Conservation (phyloP, 306 rosid genomes). For the Trifolium pratense region DNA sequence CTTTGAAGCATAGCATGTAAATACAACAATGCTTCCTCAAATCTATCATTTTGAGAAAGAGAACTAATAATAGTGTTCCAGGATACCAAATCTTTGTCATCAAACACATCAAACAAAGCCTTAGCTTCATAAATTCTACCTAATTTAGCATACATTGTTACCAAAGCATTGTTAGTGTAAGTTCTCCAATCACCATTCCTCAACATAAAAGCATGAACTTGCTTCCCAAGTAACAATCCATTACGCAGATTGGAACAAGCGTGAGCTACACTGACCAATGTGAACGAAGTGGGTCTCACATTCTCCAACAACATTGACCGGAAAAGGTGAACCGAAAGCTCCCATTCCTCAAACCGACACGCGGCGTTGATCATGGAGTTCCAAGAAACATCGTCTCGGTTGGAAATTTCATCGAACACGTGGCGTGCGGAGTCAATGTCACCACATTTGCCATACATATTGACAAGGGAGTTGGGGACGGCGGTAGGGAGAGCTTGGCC, state of each 20-base stretch:
- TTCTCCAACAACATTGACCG: slow-evolving; percentile 59
- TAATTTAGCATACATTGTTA: slow-evolving; percentile 76
- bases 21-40: slow-evolving; percentile 61
- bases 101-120: slow-evolving; percentile 67
- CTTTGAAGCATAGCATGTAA: slow-evolving; percentile 54
- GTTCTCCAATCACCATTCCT: slow-evolving; percentile 59
- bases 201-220: slow-evolving; percentile 67
- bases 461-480: slow-evolving; percentile 70
- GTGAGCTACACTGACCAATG: slow-evolving; percentile 70
- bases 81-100: slow-evolving; percentile 69
- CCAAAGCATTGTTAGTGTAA: slow-evolving; percentile 73
- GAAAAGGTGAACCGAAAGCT: slow-evolving; percentile 57
- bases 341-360: slow-evolving; percentile 76
- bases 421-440: slow-evolving; percentile 52
- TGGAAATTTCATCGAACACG: slow-evolving; percentile 63
- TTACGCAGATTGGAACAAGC: slow-evolving; percentile 65
- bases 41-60: slow-evolving; percentile 70
- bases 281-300: slow-evolving; percentile 71
- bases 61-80: slow-evolving; percentile 86
- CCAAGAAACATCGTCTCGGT: slow-evolving; percentile 82
- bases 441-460: slow-evolving; percentile 76
- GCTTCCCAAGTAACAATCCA: slow-evolving; percentile 69
- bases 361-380: slow-evolving; percentile 68
- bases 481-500: slow-evolving; percentile 53
- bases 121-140: slow-evolving; percentile 61